Percentiles rank a stretch among this genome's conserved stretches.
Conservation (phyloP, 1,284 basidiomycete species). For the Ceratobasidium sp. region DNA sequence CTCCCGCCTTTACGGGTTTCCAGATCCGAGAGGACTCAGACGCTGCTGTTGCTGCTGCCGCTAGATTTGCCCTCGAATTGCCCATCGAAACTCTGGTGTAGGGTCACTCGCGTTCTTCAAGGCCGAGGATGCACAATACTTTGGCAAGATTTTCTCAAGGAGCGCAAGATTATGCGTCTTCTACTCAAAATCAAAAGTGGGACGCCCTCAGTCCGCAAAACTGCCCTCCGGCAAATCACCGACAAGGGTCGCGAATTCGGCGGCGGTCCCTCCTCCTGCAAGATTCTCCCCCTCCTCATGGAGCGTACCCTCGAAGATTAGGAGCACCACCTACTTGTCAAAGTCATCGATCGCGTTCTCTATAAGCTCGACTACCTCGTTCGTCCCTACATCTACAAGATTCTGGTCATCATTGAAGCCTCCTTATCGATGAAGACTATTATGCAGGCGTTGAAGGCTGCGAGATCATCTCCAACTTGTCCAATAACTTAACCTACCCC, state of each 20-base stretch:
- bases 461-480: slow-evolving; percentile 99
- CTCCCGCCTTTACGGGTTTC: slow-evolving; percentile 85
- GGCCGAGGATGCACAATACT: slow-evolving; percentile 97
- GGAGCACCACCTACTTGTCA: slow-evolving; percentile 97
- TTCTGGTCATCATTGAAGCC: slow-evolving; percentile 99
- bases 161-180: slow-evolving; percentile 99
- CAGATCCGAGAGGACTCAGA: slow-evolving; percentile 96
- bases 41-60: slow-evolving; percentile 87
- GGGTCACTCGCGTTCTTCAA: slow-evolving; percentile 99
- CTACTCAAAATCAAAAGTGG: slow-evolving; percentile 99
- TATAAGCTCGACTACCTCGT: slow-evolving; percentile 99
- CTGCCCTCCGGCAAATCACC: slow-evolving; percentile 97
- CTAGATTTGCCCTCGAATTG: slow-evolving; percentile 91
- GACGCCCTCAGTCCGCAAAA: slow-evolving; percentile 97
- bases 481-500: slow-evolving; percentile 65
- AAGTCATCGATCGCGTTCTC: slow-evolving; percentile 98
- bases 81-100: slow-evolving; percentile 99
- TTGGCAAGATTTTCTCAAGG: slow-evolving; percentile 98
- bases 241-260: slow-evolving; percentile 99
- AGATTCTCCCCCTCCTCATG: slow-evolving; percentile 98
- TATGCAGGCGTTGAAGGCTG: slow-evolving; percentile 99
- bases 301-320: slow-evolving; percentile 99
- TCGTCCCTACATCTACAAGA: slow-evolving; percentile 99
- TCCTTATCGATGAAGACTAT: slow-evolving; percentile 99
- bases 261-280: slow-evolving; percentile 99